Percentiles rank a stretch among this genome's conserved stretches.
These are phyloP conservation scores for Phytophthora pistaciae DNA, from an alignment of 352 stramenopile genomes.

Conservation along the genomic window DNA sequence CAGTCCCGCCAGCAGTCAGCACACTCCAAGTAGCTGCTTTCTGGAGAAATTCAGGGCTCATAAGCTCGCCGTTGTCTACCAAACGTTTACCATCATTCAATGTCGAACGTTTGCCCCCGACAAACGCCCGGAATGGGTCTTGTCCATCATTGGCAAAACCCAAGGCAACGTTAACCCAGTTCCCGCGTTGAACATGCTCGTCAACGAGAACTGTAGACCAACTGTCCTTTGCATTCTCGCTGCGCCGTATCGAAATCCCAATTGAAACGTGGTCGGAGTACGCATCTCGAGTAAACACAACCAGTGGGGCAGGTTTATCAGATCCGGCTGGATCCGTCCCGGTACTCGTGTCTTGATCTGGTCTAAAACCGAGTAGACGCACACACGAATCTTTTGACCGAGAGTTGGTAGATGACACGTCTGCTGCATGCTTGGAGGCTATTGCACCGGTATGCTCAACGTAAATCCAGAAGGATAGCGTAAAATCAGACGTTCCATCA, in stretches of 20 bases:
- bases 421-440: neutral
- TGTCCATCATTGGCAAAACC: slow-evolving; percentile 9
- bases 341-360: neutral
- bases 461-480: slow-evolving; percentile 34
- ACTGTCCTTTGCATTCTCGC: neutral
- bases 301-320: slow-evolving; percentile 5
- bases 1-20: slow-evolving; percentile 20
- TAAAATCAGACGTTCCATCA: slow-evolving; percentile 5
- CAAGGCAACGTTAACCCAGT: slow-evolving; percentile 31
- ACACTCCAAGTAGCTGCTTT: slow-evolving; percentile 20
- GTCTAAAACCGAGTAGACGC: slow-evolving; percentile 15
- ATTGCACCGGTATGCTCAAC: slow-evolving; percentile 19
- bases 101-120: slow-evolving; percentile 24
- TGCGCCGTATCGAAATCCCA: slow-evolving; percentile 16
- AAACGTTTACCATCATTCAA: slow-evolving; percentile 11
- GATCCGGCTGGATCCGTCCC: slow-evolving; percentile 5
- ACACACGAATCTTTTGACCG: slow-evolving; percentile 6
- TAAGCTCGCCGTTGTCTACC: neutral
- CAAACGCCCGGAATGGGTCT: slow-evolving; percentile 24
- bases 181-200: slow-evolving; percentile 11
- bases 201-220: slow-evolving; percentile 27
- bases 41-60: slow-evolving; percentile 17
- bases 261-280: slow-evolving; percentile 23
- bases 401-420: neutral
- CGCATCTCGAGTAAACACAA: slow-evolving; percentile 24